Evolutionary conservation across 106 monocot genomes (phyloP).

Genomic region (Dactylorhiza incarnata): DNA sequence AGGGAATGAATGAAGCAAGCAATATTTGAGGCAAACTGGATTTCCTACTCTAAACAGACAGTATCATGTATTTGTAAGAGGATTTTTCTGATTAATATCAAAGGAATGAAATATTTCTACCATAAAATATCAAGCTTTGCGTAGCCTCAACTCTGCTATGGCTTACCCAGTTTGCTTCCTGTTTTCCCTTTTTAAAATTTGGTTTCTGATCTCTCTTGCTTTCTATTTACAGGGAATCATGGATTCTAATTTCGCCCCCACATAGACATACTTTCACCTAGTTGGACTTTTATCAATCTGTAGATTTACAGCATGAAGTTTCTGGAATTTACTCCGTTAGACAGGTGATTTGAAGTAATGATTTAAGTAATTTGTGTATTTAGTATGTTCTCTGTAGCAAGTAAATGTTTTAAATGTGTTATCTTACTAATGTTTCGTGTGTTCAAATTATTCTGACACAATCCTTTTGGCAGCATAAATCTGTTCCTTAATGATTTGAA

Average conservation of each 20-base stretch:
- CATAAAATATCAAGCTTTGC: not conserved
- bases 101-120: not conserved
- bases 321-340: constrained; percentile 67
- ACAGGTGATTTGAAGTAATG: constrained; percentile 39
- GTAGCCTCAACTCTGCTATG: not conserved
- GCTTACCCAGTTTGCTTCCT: not conserved
- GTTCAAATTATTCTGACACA: constrained; percentile 3
- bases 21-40: not conserved
- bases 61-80: not conserved
- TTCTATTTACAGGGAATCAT: not conserved
- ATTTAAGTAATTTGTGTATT: not conserved
- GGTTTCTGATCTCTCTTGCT: not conserved
- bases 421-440: not conserved
- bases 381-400: not conserved
- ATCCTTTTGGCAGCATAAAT: constrained; percentile 56
- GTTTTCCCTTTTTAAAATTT: not conserved
- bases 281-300: not conserved
- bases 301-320: constrained; percentile 63
- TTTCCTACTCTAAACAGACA: not conserved
- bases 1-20: too few relatives aligned
- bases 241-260: not conserved
- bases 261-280: not conserved
- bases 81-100: not conserved
- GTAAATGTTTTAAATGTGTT: not conserved
- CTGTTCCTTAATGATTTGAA: constrained; percentile 62